These are phyloP conservation scores for Drosera spatulata DNA, from an alignment of 179 eudicot genomes.

Conservation along the genomic window DNA sequence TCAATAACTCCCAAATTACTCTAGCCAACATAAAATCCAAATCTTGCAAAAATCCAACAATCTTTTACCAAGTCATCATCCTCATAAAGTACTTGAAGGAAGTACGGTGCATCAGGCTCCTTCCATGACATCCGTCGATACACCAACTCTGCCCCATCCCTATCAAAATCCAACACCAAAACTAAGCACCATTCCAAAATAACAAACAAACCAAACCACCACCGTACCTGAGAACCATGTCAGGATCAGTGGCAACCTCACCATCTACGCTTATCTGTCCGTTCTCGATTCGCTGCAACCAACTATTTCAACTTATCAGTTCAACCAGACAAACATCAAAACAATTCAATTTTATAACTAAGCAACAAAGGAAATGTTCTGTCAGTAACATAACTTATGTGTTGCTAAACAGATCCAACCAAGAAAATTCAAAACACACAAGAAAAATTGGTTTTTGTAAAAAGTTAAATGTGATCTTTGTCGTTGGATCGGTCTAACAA, in stretches of 20 bases:
- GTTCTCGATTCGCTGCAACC: constrained; percentile 83
- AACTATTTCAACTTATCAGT: constrained; percentile 25
- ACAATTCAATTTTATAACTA: not conserved
- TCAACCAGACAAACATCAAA: not conserved
- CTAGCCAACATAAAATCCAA: no score
- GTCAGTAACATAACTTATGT: not conserved
- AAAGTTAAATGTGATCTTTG: no score
- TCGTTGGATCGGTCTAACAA: no score
- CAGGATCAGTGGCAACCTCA: constrained; percentile 43
- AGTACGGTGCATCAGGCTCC: constrained; percentile 83
- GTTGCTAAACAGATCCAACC: no score
- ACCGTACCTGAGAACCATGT: constrained; percentile 46
- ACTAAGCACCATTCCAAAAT: not conserved
- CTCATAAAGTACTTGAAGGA: constrained; percentile 66
- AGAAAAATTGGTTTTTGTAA: not conserved
- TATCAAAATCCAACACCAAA: constrained; percentile 12
- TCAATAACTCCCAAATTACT: no score
- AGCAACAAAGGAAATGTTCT: not conserved
- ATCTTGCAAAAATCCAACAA: not conserved
- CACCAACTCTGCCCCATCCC: constrained; percentile 50
- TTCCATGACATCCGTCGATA: constrained; percentile 90
- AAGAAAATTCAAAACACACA: no score
- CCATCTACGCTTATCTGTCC: constrained; percentile 72
- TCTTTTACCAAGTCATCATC: constrained; percentile 72
- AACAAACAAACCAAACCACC: not conserved